phyloP scores from a whole-genome alignment of 257 asterid species.

The Fraxinus anomala region DNA sequence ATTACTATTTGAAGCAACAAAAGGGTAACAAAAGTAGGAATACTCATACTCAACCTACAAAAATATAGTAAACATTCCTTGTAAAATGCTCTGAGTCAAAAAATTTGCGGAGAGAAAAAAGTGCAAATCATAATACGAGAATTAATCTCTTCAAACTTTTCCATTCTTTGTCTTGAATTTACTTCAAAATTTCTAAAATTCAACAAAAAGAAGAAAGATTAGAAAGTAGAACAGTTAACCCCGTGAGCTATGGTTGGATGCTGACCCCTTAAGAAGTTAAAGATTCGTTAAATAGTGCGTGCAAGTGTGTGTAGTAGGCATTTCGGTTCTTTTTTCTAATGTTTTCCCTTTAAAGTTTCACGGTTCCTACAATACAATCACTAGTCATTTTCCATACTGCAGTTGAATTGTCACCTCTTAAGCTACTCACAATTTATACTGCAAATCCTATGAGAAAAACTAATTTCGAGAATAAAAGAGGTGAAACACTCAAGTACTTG shows the following conservation, averaged over 20 bases:
- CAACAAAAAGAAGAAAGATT: neutral
- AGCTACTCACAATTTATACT: neutral
- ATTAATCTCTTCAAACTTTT: neutral
- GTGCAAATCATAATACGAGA: neutral
- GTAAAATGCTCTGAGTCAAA: neutral
- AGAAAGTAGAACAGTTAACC: neutral
- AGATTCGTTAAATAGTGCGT: neutral
- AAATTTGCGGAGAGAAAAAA: neutral
- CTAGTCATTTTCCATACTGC: neutral
- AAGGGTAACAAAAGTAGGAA: neutral
- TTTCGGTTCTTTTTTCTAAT: too few relatives aligned
- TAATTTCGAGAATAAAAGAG: neutral
- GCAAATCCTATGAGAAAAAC: neutral
- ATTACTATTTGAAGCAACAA: neutral
- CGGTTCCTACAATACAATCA: neutral
- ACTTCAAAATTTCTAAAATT: neutral
- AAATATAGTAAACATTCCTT: neutral
- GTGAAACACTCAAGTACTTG: neutral
- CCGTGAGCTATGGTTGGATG: neutral
- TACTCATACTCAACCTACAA: neutral
- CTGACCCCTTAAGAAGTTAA: neutral
- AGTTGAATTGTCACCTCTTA: neutral
- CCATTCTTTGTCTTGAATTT: neutral
- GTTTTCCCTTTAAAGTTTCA: neutral
- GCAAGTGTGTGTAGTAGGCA: neutral